Conservation (phyloP, 2,329 filamentous ascomycete species). For the Colletotrichum tabaci region DNA sequence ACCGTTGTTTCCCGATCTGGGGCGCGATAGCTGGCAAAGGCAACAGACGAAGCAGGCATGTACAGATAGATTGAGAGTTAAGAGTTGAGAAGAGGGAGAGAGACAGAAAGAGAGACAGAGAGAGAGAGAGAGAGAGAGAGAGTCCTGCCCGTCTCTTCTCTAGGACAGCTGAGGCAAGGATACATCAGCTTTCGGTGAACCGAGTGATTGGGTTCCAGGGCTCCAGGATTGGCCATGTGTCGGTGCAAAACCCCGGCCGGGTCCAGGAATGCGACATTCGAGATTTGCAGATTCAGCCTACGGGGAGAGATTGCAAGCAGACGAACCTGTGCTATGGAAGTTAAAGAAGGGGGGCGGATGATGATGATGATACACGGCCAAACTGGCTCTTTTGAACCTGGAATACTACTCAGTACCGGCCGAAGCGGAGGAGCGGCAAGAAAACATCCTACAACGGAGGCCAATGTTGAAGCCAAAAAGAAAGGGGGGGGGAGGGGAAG, state of each 20-base stretch:
- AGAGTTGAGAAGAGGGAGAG: too few species aligned
- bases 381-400: too few species aligned
- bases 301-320: conserved; percentile 27
- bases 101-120: too few species aligned
- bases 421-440: background rate
- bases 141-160: background rate
- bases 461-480: conserved; percentile 3
- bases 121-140: too few species aligned
- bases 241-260: too few species aligned
- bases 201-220: background rate
- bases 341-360: background rate
- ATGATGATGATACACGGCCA: background rate
- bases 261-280: background rate
- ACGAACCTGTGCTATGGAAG: conserved; percentile 33
- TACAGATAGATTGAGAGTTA: background rate
- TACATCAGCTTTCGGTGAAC: background rate
- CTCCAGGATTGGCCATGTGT: too few species aligned
- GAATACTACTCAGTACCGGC: background rate
- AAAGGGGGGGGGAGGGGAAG: background rate
- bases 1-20: background rate
- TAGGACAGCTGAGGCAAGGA: background rate
- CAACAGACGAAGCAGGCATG: background rate
- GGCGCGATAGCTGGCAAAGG: background rate
- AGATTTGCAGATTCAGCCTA: conserved; percentile 10
- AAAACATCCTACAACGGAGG: too few species aligned